These are phyloP conservation scores for Datisca glomerata DNA, from an alignment of 306 rosid species.

Conservation along the genomic window DNA sequence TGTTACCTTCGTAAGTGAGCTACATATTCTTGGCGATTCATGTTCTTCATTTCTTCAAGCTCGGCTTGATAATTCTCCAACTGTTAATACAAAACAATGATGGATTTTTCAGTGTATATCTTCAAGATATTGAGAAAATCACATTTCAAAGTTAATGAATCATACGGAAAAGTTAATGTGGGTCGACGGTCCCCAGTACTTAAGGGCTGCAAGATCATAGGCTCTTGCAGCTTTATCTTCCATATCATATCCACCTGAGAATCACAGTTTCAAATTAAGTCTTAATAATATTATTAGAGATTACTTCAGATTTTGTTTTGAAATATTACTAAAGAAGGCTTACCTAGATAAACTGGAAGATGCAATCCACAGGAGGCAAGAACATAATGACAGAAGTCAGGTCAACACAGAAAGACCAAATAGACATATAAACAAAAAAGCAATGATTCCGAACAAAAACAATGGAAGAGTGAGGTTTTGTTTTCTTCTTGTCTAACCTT, in stretches of 20 bases:
- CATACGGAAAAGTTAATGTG: conserved; percentile 57
- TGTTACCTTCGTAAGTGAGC: conserved; percentile 15
- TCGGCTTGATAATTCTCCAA: conserved; percentile 15
- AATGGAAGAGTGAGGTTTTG: conserved; percentile 1
- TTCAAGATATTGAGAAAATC: too few relatives aligned
- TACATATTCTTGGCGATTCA: conserved; percentile 18
- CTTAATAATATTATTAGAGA: too few relatives aligned
- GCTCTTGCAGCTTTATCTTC: conserved; percentile 75
- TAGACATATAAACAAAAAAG: conserved; percentile 2
- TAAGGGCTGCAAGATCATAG: conserved; percentile 65
- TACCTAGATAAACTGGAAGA: conserved; percentile 13
- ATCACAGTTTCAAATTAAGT: conserved; percentile 7
- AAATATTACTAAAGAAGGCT: conserved; percentile 2
- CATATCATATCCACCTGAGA: conserved; percentile 71
- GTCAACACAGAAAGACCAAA: background rate
- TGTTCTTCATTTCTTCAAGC: conserved; percentile 16
- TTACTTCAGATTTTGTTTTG: too few relatives aligned
- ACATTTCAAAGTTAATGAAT: background rate
- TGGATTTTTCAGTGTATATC: too few relatives aligned
- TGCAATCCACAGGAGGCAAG: background rate
- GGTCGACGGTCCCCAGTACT: conserved; percentile 69
- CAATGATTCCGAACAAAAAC: background rate
- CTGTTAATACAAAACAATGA: conserved; percentile 2
- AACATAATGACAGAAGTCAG: background rate
- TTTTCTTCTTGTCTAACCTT: conserved; percentile 9